Evolutionary conservation across 371 early-diverging fungal genomes (phyloP).

Genomic region (Umbelopsis sp.): DNA sequence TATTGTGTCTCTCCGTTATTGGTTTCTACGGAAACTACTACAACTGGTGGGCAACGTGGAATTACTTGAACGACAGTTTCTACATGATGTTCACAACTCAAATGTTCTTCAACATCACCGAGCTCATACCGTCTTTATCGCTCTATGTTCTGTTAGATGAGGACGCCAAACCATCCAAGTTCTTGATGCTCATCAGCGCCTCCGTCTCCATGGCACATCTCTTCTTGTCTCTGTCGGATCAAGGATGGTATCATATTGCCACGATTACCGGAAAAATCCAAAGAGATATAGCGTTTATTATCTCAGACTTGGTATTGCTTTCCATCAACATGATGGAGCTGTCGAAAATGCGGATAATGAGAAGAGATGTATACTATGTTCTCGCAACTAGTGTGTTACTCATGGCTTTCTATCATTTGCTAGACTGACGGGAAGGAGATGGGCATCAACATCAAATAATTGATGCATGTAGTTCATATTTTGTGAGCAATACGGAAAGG

Average conservation of each 20-base stretch:
- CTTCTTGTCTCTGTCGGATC: conserved; percentile 19
- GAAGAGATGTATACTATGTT: background rate
- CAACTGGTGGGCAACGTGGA: conserved; percentile 23
- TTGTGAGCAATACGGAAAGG: too few species aligned
- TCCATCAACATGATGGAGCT: background rate
- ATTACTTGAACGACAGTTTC: conserved; percentile 20
- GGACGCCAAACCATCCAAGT: background rate
- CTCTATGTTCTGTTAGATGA: conserved; percentile 11
- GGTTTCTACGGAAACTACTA: conserved; percentile 20
- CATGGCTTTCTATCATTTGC: too few species aligned
- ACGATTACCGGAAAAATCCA: conserved; percentile 6
- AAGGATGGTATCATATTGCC: conserved; percentile 20
- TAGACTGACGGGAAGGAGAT: too few species aligned
- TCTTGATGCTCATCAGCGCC: background rate
- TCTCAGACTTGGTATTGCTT: conserved; percentile 4
- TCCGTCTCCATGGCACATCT: conserved; percentile 13
- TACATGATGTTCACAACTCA: conserved; percentile 18
- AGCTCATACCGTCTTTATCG: conserved; percentile 14
- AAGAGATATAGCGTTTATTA: conserved; percentile 17
- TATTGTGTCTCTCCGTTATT: background rate
- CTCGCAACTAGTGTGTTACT: background rate
- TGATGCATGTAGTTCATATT: too few species aligned
- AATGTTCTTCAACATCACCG: conserved; percentile 21
- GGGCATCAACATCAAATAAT: too few species aligned
- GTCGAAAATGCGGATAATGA: background rate